Percentiles rank a stretch among this genome's conserved stretches.
These are phyloP conservation scores for Tolypocladium album DNA, from an alignment of 2,329 filamentous ascomycete genomes.

Conservation along the genomic window DNA sequence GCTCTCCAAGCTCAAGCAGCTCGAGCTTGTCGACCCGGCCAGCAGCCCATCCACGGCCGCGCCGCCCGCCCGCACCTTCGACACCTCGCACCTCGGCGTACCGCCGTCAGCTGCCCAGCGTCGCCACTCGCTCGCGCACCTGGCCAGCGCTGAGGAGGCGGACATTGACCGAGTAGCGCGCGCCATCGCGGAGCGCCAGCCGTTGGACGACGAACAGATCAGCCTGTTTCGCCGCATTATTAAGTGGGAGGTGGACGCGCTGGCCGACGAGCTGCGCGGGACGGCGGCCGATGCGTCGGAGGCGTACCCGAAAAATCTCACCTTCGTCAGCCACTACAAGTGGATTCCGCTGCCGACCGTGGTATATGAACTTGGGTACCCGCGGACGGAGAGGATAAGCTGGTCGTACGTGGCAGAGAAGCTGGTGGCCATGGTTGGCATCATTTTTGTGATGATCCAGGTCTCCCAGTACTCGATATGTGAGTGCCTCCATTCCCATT, in stretches of 20 bases:
- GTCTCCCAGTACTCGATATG: slow-evolving; percentile 66
- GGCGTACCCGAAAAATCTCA: slow-evolving; percentile 61
- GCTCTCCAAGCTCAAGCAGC: slow-evolving; percentile 39
- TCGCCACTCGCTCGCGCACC: slow-evolving; percentile 25
- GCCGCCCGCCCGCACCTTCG: slow-evolving; percentile 29
- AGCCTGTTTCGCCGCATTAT: slow-evolving; percentile 55
- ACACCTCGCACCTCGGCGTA: slow-evolving; percentile 32
- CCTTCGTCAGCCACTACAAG: slow-evolving; percentile 52
- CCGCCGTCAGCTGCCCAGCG: slow-evolving; percentile 32
- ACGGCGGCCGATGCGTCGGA: slow-evolving; percentile 39
- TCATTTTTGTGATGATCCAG: slow-evolving; percentile 70
- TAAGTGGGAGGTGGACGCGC: slow-evolving; percentile 52
- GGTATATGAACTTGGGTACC: slow-evolving; percentile 72
- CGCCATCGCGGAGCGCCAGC: slow-evolving; percentile 49
- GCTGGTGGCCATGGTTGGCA: slow-evolving; percentile 55
- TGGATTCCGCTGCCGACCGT: slow-evolving; percentile 67
- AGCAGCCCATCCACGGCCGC: slow-evolving; percentile 29
- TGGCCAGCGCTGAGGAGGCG: slow-evolving; percentile 24
- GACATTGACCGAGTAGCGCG: slow-evolving; percentile 51
- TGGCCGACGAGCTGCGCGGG: slow-evolving; percentile 54
- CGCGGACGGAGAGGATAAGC: slow-evolving; percentile 54
- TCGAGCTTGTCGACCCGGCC: slow-evolving; percentile 41
- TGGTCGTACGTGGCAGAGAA: slow-evolving; percentile 71
- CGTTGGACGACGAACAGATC: slow-evolving; percentile 52
- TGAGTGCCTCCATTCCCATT: slow-evolving; percentile 8